Base-by-base conservation (phyloP, 768 basidiomycete genomes). In the Serendipita vermifera region DNA sequence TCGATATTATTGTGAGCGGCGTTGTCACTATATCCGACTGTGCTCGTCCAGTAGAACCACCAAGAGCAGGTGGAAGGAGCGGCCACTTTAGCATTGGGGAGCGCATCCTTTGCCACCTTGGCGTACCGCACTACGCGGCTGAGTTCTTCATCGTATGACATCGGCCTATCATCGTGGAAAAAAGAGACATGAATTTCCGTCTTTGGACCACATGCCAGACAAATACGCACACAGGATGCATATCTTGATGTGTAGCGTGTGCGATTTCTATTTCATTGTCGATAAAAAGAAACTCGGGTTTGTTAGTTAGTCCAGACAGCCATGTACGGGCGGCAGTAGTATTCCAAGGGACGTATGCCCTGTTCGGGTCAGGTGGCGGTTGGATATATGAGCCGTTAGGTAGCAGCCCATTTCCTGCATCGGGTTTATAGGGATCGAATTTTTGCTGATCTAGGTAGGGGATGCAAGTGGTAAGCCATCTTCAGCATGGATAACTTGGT, bases 241-340 rank as follows among this genome's bases (percentile, higher is more conserved):
- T 79, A 59, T 79, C 77, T 63, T 75, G 74, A 61, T 79, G 77
- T 13, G 77, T 79, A 58, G 61, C 73, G 53, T 67, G 66, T 11
- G 77, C 74, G 55, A 79, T 79, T 62, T 79, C 77, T 13, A 79
- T 78, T 63, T 79, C 77, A 62, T 79, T 79, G 62, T 79, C 77
- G 56, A 79, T 69, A 3, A 74, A 67, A 13, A 77, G 69, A 40
- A 77, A 66, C 3, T 64, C 67, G 1, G 77, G 77, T 62, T 77
- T 77, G 68, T 77, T 72, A 38, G 62, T 63, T 33, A 79, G 63
- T 4, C 70, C 72, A 6, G 67, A 61, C 3, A 79, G 70, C 77
- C 76, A 78, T 26, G 66, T 62, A 53, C 67, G 67, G 0, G 72
- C 76, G 22, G 68, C 59, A 29, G 73, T 65, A 15, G 72, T 71